Base-by-base conservation (phyloP, 2,329 filamentous ascomycete genomes). In the Pseudogymnoascus sp. region DNA sequence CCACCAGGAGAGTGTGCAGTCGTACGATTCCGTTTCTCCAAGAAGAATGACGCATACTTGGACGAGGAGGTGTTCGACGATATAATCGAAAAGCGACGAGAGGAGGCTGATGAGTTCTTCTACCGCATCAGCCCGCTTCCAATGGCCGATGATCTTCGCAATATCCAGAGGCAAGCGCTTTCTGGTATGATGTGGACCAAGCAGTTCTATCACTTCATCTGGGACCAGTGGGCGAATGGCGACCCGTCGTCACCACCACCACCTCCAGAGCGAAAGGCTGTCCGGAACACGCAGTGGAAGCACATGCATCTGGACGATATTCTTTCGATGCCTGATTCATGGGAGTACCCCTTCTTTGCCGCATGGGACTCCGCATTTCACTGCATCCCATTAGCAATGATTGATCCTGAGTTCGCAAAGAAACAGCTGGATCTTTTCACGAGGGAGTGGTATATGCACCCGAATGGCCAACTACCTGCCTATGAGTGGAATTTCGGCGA, bases 141-240 rank as follows among this genome's bases (percentile, higher is more conserved):
- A 2, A 96, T 97, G 88, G 82, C 90, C 0, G 92, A 97, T 57
- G 93, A 97, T 71, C 80, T 97, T 62, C 87, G 92, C 67, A 97
- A 95, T 74, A 94, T 97, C 67, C 94, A 97, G 75, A 85, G 93
- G 67, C 92, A 97, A 73, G 94, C 93, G 3, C 89, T 97, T 66
- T 87, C 92, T 0, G 93, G 94, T 60, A 97, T 97, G 93, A 88
- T 97, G 82, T 97, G 93, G 93, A 95, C 89, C 65, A 97, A 97
- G 74, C 93, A 97, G 73, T 90, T 91, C 75, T 97, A 97, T 74
- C 85, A 95, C 71, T 97, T 97, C 74, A 85, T 97, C 68, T 97
- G 91, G 91, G 92, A 97, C 66, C 89, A 97, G 72, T 97, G 93
- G 93, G 91, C 92, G 25, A 96, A 96, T 65, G 93, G 93, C 59